Percentiles rank a stretch among this genome's conserved stretches.
Evolutionary conservation across 768 basidiomycete species (phyloP).

Genomic region (Boletus subparvulus): DNA sequence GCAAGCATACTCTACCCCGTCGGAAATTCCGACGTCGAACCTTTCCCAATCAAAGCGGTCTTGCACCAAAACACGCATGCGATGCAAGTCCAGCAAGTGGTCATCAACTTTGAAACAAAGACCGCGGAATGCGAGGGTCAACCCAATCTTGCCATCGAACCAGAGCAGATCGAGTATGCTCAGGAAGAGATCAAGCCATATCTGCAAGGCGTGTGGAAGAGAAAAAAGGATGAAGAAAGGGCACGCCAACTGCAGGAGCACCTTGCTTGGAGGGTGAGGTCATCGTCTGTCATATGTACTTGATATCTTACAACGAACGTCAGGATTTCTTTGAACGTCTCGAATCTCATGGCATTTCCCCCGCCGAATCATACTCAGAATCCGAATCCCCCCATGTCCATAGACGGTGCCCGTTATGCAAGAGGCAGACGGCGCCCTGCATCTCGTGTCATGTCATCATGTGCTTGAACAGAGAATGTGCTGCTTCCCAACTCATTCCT

Average conservation of each 20-base stretch:
- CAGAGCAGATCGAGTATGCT: slow-evolving; percentile 19
- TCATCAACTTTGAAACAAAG: slow-evolving; percentile 19
- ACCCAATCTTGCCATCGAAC: slow-evolving; percentile 15
- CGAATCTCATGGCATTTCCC: slow-evolving; percentile 3
- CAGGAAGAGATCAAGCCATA: slow-evolving; percentile 14
- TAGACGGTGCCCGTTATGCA: slow-evolving; percentile 16
- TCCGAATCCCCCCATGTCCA: neutral
- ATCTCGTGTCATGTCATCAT: slow-evolving; percentile 10
- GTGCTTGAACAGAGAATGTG: slow-evolving; percentile 19
- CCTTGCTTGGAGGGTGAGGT: slow-evolving; percentile 15
- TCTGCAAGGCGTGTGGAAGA: slow-evolving; percentile 11
- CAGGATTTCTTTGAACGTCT: slow-evolving; percentile 21
- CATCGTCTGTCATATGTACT: neutral
- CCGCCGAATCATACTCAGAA: neutral
- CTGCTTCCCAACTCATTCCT: slow-evolving; percentile 14
- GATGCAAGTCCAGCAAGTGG: slow-evolving; percentile 9
- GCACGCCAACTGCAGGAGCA: slow-evolving; percentile 2
- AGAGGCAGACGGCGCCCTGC: slow-evolving; percentile 5
- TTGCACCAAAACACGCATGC: slow-evolving; percentile 11
- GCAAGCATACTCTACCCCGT: slow-evolving; percentile 17
- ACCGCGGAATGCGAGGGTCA: slow-evolving; percentile 14
- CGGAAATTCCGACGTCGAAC: neutral
- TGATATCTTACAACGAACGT: neutral
- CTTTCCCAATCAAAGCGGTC: slow-evolving; percentile 14
- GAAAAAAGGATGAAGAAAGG: slow-evolving; percentile 2